Base-by-base conservation (phyloP, 2,329 filamentous ascomycete species). In the Exophiala dermatitidis region DNA sequence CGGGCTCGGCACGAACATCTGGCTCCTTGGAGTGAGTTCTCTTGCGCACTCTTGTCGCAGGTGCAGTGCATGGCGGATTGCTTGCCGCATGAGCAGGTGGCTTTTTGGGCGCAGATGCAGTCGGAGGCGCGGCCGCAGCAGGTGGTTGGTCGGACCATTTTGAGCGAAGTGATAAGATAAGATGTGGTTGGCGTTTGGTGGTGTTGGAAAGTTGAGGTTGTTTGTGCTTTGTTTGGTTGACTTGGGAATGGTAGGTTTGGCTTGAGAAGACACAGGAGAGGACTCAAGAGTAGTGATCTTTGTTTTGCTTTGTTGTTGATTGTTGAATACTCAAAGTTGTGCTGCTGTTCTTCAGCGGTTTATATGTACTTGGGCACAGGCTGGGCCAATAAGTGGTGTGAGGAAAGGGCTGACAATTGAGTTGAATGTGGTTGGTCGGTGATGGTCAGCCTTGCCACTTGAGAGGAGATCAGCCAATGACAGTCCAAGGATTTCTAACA, bases 81-180 rank as follows among this genome's bases (percentile, higher is more conserved):
- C 76, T 95, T 83, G 67, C 91, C 91, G 70, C 91, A 97, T 10
- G 88, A 94, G 81, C 90, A 95, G 57, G 72, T 81, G 58, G 80
- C 79, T 63, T 82, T 77, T 50, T 75, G 71, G 37, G 78, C 77
- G 63, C 78, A 81, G 62, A 77, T 76, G 64, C 81, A 84, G 64
- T 73, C 70, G 60, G 74, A 73, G 63, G 77, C 73, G 63, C 77
- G 77, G 69, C 77, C 77, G 70, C 81, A 84, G 78, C 81, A 84
- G 63, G 76, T 78, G 43, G 68, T 64, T 52, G 77, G 77, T 62
- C 75, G 67, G 53, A 73, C 67, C 71, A 74, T 74, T 60, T 68
- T 72, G 51, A 33, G 31, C 26, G 50, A 33, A 4, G 19, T 12
- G 4, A 28, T 6, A 4, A 28, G 40, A 36, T 36, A 7, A 36